Evolutionary conservation across 169 alveolate genomes (phyloP).

Genomic region (Eimeria maxima): DNA sequence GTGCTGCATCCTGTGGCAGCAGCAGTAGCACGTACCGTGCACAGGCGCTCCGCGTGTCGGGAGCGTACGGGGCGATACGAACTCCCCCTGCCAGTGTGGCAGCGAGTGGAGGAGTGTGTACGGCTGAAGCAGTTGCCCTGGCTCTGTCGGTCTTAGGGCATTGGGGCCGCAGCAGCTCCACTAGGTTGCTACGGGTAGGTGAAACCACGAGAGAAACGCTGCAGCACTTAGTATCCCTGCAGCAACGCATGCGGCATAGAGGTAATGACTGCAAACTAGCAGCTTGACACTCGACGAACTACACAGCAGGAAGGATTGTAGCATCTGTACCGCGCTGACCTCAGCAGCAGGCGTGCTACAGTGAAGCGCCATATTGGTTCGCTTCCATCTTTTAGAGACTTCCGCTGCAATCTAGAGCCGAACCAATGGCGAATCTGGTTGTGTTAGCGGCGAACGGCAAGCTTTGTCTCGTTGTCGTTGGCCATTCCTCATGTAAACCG

Average conservation of each 20-base stretch:
- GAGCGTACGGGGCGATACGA: conserved; percentile 68
- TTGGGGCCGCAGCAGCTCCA: conserved; percentile 72
- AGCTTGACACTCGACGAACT: not conserved
- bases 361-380: too few species aligned
- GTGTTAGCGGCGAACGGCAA: too few species aligned
- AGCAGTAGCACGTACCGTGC: not conserved
- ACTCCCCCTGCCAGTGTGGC: conserved; percentile 77
- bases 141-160: conserved; percentile 57
- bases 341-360: too few species aligned
- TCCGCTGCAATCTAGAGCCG: not conserved
- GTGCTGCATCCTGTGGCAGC: conserved; percentile 30
- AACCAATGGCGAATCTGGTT: not conserved
- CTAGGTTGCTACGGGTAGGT: conserved; percentile 48
- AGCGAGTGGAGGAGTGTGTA: conserved; percentile 81
- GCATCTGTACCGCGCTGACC: not conserved
- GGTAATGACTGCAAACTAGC: not conserved
- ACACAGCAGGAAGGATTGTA: not conserved
- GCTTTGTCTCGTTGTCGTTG: too few species aligned
- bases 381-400: too few species aligned
- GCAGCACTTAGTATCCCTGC: conserved; percentile 52
- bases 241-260: conserved; percentile 47
- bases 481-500: not conserved
- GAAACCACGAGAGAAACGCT: conserved; percentile 65
- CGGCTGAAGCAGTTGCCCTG: conserved; percentile 79
- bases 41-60: conserved; percentile 64